Conservation (phyloP, 495 filamentous ascomycete species). For the Neurospora sp. region DNA sequence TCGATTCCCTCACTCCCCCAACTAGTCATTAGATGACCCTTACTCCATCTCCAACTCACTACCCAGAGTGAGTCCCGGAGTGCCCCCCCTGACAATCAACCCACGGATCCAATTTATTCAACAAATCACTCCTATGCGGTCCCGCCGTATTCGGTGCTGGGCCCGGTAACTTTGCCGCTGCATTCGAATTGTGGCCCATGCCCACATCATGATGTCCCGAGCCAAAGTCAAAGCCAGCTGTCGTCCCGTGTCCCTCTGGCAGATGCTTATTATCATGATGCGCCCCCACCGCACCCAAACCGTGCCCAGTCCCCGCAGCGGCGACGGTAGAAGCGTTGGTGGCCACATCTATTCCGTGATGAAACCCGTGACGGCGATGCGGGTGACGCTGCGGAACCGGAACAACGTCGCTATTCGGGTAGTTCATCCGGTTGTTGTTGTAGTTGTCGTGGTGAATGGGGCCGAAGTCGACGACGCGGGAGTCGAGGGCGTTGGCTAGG, state of each 20-base stretch:
- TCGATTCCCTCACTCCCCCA: too few relatives aligned
- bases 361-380: background rate
- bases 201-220: background rate
- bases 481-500: slow-evolving; percentile 18
- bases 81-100: slow-evolving; percentile 28
- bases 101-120: slow-evolving; percentile 43
- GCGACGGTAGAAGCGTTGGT: background rate
- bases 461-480: background rate
- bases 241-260: background rate
- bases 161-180: slow-evolving; percentile 9
- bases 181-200: background rate
- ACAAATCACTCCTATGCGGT: slow-evolving; percentile 37
- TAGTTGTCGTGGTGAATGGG: slow-evolving; percentile 4
- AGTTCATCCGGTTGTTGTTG: slow-evolving; percentile 2
- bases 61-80: background rate
- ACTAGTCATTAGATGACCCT: background rate
- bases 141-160: slow-evolving; percentile 34
- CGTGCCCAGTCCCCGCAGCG: background rate
- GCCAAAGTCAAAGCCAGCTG: background rate
- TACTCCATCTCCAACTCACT: background rate
- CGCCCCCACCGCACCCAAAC: background rate
- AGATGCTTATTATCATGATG: background rate
- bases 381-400: background rate
- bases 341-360: background rate
- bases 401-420: background rate